Percentiles rank a stretch among this genome's conserved stretches.
Conservation (phyloP, 129 eudicot genomes). For the Silybum marianum region DNA sequence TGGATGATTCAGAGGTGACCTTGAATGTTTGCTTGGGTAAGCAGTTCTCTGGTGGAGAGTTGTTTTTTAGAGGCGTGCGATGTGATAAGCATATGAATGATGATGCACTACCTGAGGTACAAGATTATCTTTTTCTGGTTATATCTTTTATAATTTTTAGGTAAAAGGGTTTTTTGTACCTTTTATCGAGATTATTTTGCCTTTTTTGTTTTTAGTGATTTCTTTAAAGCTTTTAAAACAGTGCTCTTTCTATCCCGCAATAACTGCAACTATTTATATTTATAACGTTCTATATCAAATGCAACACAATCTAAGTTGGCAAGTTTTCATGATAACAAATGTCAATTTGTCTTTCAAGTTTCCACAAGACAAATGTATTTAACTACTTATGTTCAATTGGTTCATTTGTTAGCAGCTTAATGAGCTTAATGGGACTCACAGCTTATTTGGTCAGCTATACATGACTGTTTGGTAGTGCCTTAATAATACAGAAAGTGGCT, state of each 20-base stretch:
- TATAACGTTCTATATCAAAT: background rate
- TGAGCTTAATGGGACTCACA: too few species aligned
- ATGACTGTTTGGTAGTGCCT: too few species aligned
- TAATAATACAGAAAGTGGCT: too few species aligned
- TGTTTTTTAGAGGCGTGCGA: conserved; percentile 87
- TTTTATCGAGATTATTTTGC: background rate
- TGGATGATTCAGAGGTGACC: conserved; percentile 95
- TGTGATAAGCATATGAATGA: conserved; percentile 84
- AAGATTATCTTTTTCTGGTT: background rate
- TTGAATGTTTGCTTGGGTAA: conserved; percentile 88
- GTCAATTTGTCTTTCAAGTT: background rate
- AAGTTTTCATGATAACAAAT: background rate
- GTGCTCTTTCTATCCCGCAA: background rate
- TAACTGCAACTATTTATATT: background rate
- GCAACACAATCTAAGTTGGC: background rate
- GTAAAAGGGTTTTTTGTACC: background rate
- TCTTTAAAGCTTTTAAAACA: background rate
- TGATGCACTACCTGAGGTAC: conserved; percentile 82
- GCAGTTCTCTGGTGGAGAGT: conserved; percentile 90
- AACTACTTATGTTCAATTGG: background rate
- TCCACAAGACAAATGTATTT: conserved; percentile 14
- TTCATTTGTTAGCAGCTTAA: background rate
- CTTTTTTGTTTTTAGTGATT: background rate
- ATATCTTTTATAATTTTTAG: background rate
- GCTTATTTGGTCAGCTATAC: too few species aligned